Base-by-base conservation (phyloP, 202 grass and related monocot species). In the Saccharum hybrid region DNA sequence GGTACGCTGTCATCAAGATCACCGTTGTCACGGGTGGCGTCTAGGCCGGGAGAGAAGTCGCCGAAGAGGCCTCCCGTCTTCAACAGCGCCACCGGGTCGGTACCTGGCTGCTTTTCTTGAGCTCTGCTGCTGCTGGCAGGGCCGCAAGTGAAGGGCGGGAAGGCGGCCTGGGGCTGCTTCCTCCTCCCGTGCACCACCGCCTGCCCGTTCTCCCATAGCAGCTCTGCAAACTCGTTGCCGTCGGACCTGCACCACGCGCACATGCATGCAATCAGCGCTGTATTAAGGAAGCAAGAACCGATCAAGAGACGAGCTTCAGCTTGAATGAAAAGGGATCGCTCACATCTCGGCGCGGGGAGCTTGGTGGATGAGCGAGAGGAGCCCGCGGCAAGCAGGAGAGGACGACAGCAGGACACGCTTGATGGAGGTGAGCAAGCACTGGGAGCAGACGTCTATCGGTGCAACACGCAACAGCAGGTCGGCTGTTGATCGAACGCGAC, bases 191-290 rank as follows among this genome's bases (percentile, higher is more conserved):
- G 92, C 42, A 88, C 82, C 85, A 90, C 85, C 26, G 90, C 82
- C 18, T 85, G 82, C 10, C 92, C 92, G 38, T 87, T 92, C 78
- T 94, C 88, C 90, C 92, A 92, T 13, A 94, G 85, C 48, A 94
- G 84, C 81, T 92, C 92, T 54, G 70, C 87, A 34, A 94, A 88
- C 49, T 94, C 92, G 86, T 90, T 81, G 79, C 31, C 18, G 79
- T 90, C 79, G 2, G 83, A 86, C 88, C 88, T 90, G 41, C 74
- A 80, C 7, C 65, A 42, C 18, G 30, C 3, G 21, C 43, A 78
- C 12, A 57, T 42, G 36, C 59, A 84, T 56, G 39, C 66, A 14
- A 77, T 51, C 39, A 73, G 34, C 42, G 71, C 14, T 31, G 74
- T 37, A 6, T 66, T 12, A 21, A 56, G 26, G 48, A 54, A 74